phyloP scores from a whole-genome alignment of 352 stramenopile species.

The Pythium biforme region DNA sequence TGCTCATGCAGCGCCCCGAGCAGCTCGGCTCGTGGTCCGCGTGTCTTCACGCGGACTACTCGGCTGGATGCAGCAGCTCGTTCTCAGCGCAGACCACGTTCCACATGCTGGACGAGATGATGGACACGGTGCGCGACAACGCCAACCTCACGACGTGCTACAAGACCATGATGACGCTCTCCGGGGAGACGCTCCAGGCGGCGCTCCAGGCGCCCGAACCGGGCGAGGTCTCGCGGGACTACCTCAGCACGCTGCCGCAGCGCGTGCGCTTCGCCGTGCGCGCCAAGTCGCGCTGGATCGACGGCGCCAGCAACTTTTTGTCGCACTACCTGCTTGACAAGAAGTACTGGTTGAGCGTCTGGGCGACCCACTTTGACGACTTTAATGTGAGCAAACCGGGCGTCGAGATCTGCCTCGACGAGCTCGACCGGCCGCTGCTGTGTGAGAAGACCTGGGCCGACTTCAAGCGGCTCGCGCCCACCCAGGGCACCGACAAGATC shows the following conservation, averaged over 20 bases:
- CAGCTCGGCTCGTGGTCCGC: conserved; percentile 14
- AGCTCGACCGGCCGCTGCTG: conserved; percentile 28
- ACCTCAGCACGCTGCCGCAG: conserved; percentile 26
- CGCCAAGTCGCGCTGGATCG: conserved; percentile 30
- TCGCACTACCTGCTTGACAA: conserved; percentile 31
- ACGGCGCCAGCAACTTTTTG: conserved; percentile 26
- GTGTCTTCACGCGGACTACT: conserved; percentile 22
- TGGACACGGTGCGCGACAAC: conserved; percentile 24
- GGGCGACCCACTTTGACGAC: conserved; percentile 29
- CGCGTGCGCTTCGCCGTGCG: conserved; percentile 29
- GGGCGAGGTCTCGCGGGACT: conserved; percentile 15
- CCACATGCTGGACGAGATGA: conserved; percentile 27
- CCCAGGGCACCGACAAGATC: conserved; percentile 28
- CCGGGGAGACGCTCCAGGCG: conserved; percentile 8
- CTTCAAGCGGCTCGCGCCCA: conserved; percentile 23
- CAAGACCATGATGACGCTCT: conserved; percentile 28
- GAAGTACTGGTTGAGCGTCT: conserved; percentile 30
- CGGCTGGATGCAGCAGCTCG: not conserved
- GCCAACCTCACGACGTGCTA: conserved; percentile 27
- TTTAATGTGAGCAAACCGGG: conserved; percentile 23
- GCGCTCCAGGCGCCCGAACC: not conserved
- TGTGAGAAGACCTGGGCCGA: conserved; percentile 35
- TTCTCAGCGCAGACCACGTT: conserved; percentile 17
- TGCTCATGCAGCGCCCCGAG: conserved; percentile 18
- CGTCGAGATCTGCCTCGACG: conserved; percentile 28